Evolutionary conservation across 805 yeast species (phyloP).

Genomic region (Priceomyces fermenticarens): DNA sequence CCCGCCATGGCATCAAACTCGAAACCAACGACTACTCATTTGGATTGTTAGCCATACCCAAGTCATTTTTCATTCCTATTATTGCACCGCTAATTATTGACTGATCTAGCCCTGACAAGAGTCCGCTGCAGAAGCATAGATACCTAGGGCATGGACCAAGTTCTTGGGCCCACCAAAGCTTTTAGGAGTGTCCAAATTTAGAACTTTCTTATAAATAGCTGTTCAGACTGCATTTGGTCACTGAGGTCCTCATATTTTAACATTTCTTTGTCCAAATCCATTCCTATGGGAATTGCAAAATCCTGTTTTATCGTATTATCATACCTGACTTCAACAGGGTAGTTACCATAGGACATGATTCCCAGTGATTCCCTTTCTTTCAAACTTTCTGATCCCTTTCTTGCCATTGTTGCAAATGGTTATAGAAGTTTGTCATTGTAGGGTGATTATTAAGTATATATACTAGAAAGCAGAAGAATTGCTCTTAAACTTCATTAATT

Average conservation of each 20-base stretch:
- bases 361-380: too few relatives aligned
- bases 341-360: too few relatives aligned
- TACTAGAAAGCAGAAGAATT: too few relatives aligned
- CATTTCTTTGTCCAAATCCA: conserved; percentile 32
- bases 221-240: conserved; percentile 22
- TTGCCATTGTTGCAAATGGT: too few relatives aligned
- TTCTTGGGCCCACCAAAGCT: conserved; percentile 43
- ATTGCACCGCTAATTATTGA: conserved; percentile 64
- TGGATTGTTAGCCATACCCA: conserved; percentile 36
- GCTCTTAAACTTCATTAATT: too few relatives aligned
- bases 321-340: background rate
- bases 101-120: conserved; percentile 67
- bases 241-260: conserved; percentile 30
- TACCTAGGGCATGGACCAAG: conserved; percentile 50
- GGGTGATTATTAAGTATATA: too few relatives aligned
- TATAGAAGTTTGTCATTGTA: too few relatives aligned
- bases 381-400: too few relatives aligned
- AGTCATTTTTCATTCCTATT: conserved; percentile 45
- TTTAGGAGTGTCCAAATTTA: conserved; percentile 33
- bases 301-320: conserved; percentile 1
- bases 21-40: conserved; percentile 54
- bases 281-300: background rate
- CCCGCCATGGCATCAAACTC: conserved; percentile 67
- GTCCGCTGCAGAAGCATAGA: conserved; percentile 60
- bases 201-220: conserved; percentile 37